These are phyloP conservation scores for Cryomyces minteri DNA, from an alignment of 495 filamentous ascomycete species.

Conservation along the genomic window DNA sequence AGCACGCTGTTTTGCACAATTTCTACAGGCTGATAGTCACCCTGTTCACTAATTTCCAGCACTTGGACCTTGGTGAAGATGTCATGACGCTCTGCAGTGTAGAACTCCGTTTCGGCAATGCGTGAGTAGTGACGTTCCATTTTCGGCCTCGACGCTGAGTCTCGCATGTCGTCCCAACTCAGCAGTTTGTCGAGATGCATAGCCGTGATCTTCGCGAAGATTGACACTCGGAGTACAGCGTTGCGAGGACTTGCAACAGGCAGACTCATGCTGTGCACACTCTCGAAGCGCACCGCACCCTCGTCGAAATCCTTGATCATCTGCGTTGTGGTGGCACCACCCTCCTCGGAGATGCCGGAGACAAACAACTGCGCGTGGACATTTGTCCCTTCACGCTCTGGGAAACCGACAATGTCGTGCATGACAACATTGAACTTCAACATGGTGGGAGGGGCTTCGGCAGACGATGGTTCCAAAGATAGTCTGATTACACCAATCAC, in stretches of 20 bases:
- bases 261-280: slow-evolving; percentile 95
- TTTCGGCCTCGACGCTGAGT: slow-evolving; percentile 41
- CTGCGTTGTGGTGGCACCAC: slow-evolving; percentile 81
- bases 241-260: slow-evolving; percentile 66
- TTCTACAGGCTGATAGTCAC: slow-evolving; percentile 82
- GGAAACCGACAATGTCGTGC: slow-evolving; percentile 92
- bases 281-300: slow-evolving; percentile 85
- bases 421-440: slow-evolving; percentile 98
- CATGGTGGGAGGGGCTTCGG: slow-evolving; percentile 77
- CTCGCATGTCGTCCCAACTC: slow-evolving; percentile 97
- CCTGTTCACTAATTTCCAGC: slow-evolving; percentile 75
- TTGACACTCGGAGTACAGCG: slow-evolving; percentile 66
- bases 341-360: slow-evolving; percentile 79
- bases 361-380: slow-evolving; percentile 95
- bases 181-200: slow-evolving; percentile 97
- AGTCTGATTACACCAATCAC: slow-evolving; percentile 79
- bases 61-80: slow-evolving; percentile 76
- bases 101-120: slow-evolving; percentile 81
- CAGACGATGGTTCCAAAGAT: slow-evolving; percentile 83
- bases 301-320: slow-evolving; percentile 93
- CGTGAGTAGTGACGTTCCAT: slow-evolving; percentile 40
- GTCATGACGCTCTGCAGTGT: slow-evolving; percentile 82
- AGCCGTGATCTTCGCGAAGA: slow-evolving; percentile 76
- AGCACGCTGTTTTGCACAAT: slow-evolving; percentile 68
- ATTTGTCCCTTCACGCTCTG: slow-evolving; percentile 86